phyloP scores from a whole-genome alignment of 2,329 filamentous ascomycete genomes.

The Colletotrichum euphorbiae region DNA sequence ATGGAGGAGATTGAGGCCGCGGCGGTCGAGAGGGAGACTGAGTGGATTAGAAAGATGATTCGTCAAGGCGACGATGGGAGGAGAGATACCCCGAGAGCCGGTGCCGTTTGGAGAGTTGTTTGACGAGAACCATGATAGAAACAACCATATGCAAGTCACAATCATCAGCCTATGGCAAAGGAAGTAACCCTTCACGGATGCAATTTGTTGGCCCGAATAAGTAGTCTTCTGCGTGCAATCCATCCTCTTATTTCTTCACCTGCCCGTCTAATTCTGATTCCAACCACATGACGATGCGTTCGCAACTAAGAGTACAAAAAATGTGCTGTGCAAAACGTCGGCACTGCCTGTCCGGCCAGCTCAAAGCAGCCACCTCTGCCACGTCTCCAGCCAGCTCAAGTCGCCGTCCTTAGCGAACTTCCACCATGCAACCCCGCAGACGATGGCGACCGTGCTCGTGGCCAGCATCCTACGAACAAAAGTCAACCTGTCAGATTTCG shows the following conservation, averaged over 20 bases:
- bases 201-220: no score
- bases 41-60: conserved; percentile 69
- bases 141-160: not conserved
- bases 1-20: conserved; percentile 73
- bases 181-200: no score
- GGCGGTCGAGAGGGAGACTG: conserved; percentile 65
- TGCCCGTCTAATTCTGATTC: no score
- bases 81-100: conserved; percentile 51
- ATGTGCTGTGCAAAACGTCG: no score
- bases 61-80: conserved; percentile 52
- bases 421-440: conserved; percentile 37
- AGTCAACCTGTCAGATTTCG: conserved; percentile 40
- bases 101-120: conserved; percentile 60
- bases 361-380: not conserved
- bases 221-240: no score
- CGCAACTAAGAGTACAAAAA: not conserved
- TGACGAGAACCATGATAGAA: conserved; percentile 4
- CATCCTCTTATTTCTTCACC: no score
- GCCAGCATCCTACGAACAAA: conserved; percentile 38
- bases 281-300: no score
- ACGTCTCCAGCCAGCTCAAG: conserved; percentile 17
- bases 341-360: not conserved
- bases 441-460: conserved; percentile 38
- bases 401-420: conserved; percentile 28
- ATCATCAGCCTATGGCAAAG: no score